Evolutionary conservation across 2,329 filamentous ascomycete genomes (phyloP).

Genomic region (Tolypocladium ophioglossoides): DNA sequence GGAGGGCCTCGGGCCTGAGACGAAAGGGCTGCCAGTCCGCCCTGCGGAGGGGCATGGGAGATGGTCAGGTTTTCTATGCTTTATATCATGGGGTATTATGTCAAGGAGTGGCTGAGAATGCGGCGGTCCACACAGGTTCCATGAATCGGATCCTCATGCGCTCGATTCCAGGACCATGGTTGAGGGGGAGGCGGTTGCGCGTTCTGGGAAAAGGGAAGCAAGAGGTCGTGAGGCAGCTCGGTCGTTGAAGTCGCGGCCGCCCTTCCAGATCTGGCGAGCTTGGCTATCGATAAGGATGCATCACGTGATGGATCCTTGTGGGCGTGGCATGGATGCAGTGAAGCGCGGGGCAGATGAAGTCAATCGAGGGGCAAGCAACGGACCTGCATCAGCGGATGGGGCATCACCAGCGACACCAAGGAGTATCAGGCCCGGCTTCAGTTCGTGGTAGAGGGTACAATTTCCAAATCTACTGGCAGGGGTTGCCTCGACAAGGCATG

Average conservation of each 20-base stretch:
- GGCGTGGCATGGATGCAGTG: background rate
- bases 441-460: background rate
- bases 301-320: background rate
- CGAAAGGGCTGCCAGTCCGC: conserved; percentile 18
- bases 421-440: background rate
- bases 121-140: conserved; percentile 1
- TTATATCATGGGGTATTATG: conserved; percentile 11
- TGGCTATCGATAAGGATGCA: background rate
- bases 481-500: background rate
- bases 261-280: background rate
- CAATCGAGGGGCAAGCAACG: background rate
- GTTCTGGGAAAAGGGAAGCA: background rate
- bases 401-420: background rate
- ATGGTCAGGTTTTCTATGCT: conserved; percentile 44
- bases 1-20: conserved; percentile 18
- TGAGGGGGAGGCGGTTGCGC: background rate
- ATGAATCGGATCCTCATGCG: conserved; percentile 1
- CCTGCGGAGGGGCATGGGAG: conserved; percentile 35
- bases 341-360: background rate
- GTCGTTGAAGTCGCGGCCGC: background rate
- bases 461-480: background rate
- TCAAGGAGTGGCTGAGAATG: background rate
- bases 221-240: background rate
- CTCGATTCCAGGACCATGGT: background rate
- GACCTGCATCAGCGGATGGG: background rate